A percentile compares a stretch with the other conserved stretches of the same genome.
phyloP scores from a whole-genome alignment of 768 basidiomycete species.

The Trichaptum fuscoviolaceum region DNA sequence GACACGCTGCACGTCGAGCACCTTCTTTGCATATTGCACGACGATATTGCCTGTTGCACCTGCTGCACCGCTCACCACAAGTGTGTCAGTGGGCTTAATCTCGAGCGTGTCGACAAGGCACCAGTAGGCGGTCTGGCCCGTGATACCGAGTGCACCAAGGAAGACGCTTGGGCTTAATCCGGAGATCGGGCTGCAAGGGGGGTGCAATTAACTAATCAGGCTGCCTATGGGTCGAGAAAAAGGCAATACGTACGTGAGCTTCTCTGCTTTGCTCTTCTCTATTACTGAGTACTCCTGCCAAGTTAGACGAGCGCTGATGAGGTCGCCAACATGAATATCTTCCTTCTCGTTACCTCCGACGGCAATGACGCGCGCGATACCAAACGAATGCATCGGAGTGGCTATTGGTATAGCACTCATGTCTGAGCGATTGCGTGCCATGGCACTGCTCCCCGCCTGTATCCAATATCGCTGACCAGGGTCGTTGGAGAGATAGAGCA shows the following conservation, averaged over 20 bases:
- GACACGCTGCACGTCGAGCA: conserved; percentile 24
- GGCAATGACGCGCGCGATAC: conserved; percentile 6
- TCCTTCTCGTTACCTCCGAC: neutral
- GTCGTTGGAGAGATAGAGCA: conserved; percentile 6
- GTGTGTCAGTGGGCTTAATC: conserved; percentile 34
- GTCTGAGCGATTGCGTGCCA: neutral
- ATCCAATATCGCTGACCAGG: conserved; percentile 6
- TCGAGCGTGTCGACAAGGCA: conserved; percentile 35
- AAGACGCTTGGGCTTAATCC: conserved; percentile 68
- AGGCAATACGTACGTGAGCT: conserved; percentile 45
- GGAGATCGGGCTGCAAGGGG: conserved; percentile 40
- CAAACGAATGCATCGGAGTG: neutral
- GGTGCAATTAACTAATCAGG: neutral
- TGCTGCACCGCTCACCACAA: conserved; percentile 39
- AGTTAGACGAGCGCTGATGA: conserved; percentile 43
- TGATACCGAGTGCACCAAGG: conserved; percentile 67
- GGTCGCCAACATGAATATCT: conserved; percentile 55
- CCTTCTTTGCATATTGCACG: conserved; percentile 25
- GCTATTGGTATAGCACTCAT: neutral
- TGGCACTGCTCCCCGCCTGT: neutral
- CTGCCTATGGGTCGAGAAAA: neutral
- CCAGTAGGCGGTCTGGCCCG: conserved; percentile 48
- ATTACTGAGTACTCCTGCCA: conserved; percentile 74
- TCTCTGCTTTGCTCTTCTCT: conserved; percentile 44
- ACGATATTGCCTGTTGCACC: conserved; percentile 31